Base-by-base conservation (phyloP, 441 rosid species). In the Eutrema salsugineum region DNA sequence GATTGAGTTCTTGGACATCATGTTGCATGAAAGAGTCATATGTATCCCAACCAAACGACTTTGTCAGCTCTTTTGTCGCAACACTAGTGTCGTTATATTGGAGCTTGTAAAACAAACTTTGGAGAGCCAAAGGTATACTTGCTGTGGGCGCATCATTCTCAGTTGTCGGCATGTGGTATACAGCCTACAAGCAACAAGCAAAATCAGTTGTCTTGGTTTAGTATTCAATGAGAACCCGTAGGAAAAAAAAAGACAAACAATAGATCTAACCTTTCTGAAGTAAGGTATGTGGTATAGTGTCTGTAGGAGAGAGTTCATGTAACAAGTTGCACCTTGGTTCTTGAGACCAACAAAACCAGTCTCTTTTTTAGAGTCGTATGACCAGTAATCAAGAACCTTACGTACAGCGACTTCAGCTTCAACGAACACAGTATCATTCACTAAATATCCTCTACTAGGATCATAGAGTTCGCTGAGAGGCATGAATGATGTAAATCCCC, bases 401-500 rank as follows among this genome's bases (percentile, higher is more conserved):
- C 88, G 89, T 28, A 86, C 91, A 55, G 86, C 86, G 11, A 88
- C 94, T 77, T 88, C 91, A 66, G 94, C 94, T 79, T 88, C 94
- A 50, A 88, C 72, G 19, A 81, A 20, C 57, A 85, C 81, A 7
- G 87, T 82, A 66, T 88, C 94, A 68, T 88, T 85, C 82, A 84
- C 80, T 66, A 88, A 79, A 78, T 81, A 88, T 59, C 94, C 94
- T 80, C 89, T 82, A 63, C 78, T 77, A 44, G 88, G 89, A 63
- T 85, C 88, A 80, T 88, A 88, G 64, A 88, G 78, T 64, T 88
- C 94, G 35, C 85, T 80, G 55, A 88, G 94, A 69, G 88, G 85
- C 94, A 88, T 88, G 84, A 88, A 88, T 8, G 94, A 82, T 38
- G 91, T 86, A 69, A 88, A 86, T 43, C 94, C 94, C 94, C 94